phyloP scores from a whole-genome alignment of 257 asterid genomes.

The Plectranthus barbatus region DNA sequence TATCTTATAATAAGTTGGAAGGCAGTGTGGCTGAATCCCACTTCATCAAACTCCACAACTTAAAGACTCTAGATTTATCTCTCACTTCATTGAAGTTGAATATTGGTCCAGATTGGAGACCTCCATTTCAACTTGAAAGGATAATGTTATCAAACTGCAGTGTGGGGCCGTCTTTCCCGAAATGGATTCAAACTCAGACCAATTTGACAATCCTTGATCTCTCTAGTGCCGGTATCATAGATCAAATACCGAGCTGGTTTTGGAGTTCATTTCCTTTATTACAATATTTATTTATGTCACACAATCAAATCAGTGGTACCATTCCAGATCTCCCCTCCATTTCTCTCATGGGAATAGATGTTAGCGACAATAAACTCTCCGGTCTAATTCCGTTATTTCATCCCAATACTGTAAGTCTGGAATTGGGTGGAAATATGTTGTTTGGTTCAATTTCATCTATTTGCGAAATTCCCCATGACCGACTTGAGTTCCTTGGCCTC shows the following conservation, averaged over 20 bases:
- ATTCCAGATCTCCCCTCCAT: no score
- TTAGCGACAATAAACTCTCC: no score
- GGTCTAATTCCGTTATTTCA: no score
- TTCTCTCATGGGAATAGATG: no score
- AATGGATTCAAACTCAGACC: no score
- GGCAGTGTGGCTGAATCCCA: no score
- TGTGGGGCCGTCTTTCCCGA: background rate
- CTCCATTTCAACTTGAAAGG: background rate
- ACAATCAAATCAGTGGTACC: background rate
- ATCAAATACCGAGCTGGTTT: conserved; percentile 27
- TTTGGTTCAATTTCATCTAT: background rate
- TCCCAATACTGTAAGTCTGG: background rate
- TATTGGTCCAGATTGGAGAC: no score
- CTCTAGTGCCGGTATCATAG: background rate
- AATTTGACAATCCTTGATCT: background rate
- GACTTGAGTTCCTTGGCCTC: background rate
- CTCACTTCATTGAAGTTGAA: conserved; percentile 14
- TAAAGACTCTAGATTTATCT: conserved; percentile 19
- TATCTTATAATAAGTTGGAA: no score
- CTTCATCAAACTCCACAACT: conserved; percentile 8
- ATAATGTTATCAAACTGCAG: background rate
- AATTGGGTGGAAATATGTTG: no score
- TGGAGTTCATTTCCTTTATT: no score
- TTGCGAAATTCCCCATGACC: background rate
- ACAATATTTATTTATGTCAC: no score